A percentile compares a stretch with the other conserved stretches of the same genome.
phyloP scores from a whole-genome alignment of 2,329 filamentous ascomycete genomes.

The Pseudogymnoascus sp. region DNA sequence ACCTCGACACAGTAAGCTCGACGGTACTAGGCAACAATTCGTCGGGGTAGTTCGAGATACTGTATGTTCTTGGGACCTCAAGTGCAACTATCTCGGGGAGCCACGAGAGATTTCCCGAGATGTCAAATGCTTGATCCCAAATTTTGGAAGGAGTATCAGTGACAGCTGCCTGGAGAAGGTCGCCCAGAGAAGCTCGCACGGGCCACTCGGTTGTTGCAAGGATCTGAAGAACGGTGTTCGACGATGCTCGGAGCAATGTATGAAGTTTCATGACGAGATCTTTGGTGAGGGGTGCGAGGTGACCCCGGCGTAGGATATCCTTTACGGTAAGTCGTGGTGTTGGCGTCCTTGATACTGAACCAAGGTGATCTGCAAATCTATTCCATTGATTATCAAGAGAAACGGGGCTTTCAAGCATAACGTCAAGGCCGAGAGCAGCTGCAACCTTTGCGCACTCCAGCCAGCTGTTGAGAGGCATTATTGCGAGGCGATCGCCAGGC shows the following conservation, averaged over 20 bases:
- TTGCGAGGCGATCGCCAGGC: constrained; percentile 46
- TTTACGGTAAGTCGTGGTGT: constrained; percentile 37
- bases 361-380: constrained; percentile 43
- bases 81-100: constrained; percentile 41
- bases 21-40: constrained; percentile 46
- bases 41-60: constrained; percentile 45
- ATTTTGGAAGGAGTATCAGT: constrained; percentile 42
- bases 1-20: constrained; percentile 46
- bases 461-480: constrained; percentile 52
- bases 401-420: constrained; percentile 39
- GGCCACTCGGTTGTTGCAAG: constrained; percentile 47
- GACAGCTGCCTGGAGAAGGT: constrained; percentile 44
- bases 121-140: constrained; percentile 46
- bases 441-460: constrained; percentile 50
- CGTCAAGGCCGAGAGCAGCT: constrained; percentile 44
- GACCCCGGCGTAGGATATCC: constrained; percentile 46
- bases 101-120: constrained; percentile 38
- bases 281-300: constrained; percentile 47
- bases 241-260: constrained; percentile 43
- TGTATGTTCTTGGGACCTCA: constrained; percentile 48
- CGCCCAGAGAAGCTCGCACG: constrained; percentile 44
- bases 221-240: constrained; percentile 43
- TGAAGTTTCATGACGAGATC: constrained; percentile 45
- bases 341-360: constrained; percentile 31
- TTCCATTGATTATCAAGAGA: constrained; percentile 39